Conservation (phyloP, 75 land plant species). For the Pseudotsuga menziesii region DNA sequence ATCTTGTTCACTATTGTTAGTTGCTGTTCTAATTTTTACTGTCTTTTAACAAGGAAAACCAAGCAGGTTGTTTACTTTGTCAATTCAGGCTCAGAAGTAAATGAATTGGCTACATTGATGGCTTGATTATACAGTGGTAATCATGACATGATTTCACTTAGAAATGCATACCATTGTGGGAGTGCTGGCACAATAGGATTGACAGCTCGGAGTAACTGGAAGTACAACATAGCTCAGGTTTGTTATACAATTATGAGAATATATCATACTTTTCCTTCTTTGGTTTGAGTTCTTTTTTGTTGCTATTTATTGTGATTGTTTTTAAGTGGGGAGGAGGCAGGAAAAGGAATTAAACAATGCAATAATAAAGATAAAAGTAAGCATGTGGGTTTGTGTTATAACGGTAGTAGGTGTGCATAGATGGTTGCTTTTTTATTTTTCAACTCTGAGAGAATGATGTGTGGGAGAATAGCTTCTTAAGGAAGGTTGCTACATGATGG, state of each 20-base stretch:
- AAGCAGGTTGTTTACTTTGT: constrained; percentile 96
- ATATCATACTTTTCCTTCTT: background rate
- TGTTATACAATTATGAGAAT: background rate
- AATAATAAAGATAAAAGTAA: background rate
- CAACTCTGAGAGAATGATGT: background rate
- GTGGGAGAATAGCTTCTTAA: background rate
- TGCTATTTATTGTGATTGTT: background rate
- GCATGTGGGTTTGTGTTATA: constrained; percentile 6
- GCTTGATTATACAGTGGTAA: constrained; percentile 82
- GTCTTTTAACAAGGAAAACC: constrained; percentile 6
- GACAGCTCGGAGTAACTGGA: constrained; percentile 91
- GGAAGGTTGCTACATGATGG: background rate
- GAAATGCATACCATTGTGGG: constrained; percentile 98
- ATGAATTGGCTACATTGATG: constrained; percentile 95
- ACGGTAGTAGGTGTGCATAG: background rate
- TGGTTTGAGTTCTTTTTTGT: background rate
- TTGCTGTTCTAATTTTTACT: background rate
- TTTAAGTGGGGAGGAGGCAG: background rate
- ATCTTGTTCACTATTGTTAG: background rate
- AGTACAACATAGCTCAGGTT: constrained; percentile 89
- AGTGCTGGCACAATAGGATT: constrained; percentile 85
- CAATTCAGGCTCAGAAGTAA: constrained; percentile 95
- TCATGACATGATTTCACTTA: constrained; percentile 75
- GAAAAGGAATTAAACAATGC: background rate
- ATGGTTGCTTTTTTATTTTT: background rate